phyloP scores from a whole-genome alignment of 306 rosid genomes.

The Glycine latifolia region DNA sequence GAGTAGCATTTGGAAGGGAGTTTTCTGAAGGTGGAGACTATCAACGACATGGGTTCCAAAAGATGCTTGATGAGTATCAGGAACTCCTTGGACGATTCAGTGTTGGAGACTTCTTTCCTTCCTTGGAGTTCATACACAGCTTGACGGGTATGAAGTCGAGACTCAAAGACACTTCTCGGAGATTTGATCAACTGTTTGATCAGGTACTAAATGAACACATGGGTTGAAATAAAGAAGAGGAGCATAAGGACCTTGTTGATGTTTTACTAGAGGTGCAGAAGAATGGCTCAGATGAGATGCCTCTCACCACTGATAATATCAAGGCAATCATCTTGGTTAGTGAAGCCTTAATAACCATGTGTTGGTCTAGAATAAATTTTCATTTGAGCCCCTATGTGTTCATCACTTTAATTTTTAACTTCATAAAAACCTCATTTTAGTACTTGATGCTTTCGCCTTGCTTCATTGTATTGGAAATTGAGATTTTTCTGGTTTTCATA shows the following conservation, averaged over 20 bases:
- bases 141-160: constrained; percentile 72
- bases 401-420: background rate
- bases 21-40: constrained; percentile 66
- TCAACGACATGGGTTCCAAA: constrained; percentile 51
- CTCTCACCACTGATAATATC: constrained; percentile 70
- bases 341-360: constrained; percentile 23
- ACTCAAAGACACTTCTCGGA: constrained; percentile 50
- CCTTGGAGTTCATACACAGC: constrained; percentile 65
- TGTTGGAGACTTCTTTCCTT: constrained; percentile 78
- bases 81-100: constrained; percentile 74
- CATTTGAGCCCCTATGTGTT: background rate
- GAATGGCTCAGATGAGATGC: constrained; percentile 47
- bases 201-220: constrained; percentile 65
- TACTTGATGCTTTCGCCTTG: background rate
- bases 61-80: constrained; percentile 69
- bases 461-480: too few relatives aligned
- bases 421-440: too few relatives aligned
- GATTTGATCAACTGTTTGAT: constrained; percentile 64
- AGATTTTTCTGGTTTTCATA: too few relatives aligned
- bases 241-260: constrained; percentile 70
- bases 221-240: constrained; percentile 44
- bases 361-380: background rate
- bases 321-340: constrained; percentile 74
- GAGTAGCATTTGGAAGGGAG: constrained; percentile 64
- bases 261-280: constrained; percentile 65